A percentile compares a stretch with the other conserved stretches of the same genome.
phyloP scores from a whole-genome alignment of 306 rosid species.

The Leucaena leucocephala region DNA sequence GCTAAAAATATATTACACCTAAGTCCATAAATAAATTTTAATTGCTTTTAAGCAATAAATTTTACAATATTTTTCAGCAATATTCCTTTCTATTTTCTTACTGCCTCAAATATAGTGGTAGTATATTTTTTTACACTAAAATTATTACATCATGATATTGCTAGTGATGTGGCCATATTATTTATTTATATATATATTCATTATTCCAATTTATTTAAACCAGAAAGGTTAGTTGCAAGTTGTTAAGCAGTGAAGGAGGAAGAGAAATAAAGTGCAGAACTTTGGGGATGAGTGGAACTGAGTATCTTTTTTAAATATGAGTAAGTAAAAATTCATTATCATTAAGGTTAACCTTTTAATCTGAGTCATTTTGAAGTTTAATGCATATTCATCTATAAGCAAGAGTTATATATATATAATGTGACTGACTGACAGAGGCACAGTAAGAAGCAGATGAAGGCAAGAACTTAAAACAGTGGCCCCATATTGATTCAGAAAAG shows the following conservation, averaged over 20 bases:
- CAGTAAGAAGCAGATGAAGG: conserved; percentile 23
- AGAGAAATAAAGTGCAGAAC: conserved; percentile 7
- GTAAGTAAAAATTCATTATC: conserved; percentile 48
- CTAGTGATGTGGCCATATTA: background rate
- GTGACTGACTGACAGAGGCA: background rate
- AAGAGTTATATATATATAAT: background rate
- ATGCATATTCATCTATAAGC: conserved; percentile 11
- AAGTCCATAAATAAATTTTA: too few species aligned
- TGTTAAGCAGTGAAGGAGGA: background rate
- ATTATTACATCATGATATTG: background rate
- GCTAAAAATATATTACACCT: too few species aligned
- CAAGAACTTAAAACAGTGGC: conserved; percentile 24
- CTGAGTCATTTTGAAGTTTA: conserved; percentile 41
- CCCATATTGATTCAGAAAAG: conserved; percentile 19
- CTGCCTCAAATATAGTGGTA: too few species aligned
- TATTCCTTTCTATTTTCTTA: too few species aligned
- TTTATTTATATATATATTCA: background rate
- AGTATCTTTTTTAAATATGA: conserved; percentile 35
- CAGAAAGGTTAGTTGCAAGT: background rate
- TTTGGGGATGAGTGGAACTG: conserved; percentile 45
- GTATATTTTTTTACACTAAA: background rate
- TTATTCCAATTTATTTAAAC: background rate
- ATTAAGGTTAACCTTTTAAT: conserved; percentile 32
- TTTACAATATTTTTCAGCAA: too few species aligned
- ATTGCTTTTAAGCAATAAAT: too few species aligned